A percentile compares a stretch with the other conserved stretches of the same genome.
Conservation (phyloP, 140 eudicot species). For the Stevia rebaudiana region DNA sequence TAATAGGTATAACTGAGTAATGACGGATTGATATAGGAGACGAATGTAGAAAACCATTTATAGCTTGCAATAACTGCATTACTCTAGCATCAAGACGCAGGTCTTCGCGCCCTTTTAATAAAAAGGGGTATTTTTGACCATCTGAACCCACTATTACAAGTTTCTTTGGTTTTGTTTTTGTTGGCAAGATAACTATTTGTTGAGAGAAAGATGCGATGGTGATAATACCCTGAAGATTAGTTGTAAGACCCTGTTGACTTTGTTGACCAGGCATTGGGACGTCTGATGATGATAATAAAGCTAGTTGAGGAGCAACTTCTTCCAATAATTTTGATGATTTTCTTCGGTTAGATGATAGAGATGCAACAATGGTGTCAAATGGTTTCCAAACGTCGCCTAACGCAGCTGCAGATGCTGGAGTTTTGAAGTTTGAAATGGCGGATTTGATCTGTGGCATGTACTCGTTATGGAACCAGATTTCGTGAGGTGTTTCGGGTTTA, state of each 20-base stretch:
- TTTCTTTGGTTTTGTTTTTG: conserved; percentile 95
- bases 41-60: conserved; percentile 73
- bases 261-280: conserved; percentile 97
- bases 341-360: conserved; percentile 83
- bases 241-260: conserved; percentile 45
- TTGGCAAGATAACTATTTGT: conserved; percentile 67
- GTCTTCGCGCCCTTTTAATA: conserved; percentile 94
- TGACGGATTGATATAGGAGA: conserved; percentile 62
- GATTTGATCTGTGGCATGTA: conserved; percentile 63
- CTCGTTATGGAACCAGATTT: conserved; percentile 82
- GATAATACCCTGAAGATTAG: conserved; percentile 65
- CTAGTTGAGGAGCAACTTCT: conserved; percentile 96
- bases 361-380: conserved; percentile 75
- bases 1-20: conserved; percentile 94
- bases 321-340: conserved; percentile 70
- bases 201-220: conserved; percentile 85
- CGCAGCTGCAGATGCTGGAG: conserved; percentile 68
- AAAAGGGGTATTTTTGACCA: conserved; percentile 80
- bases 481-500: conserved; percentile 88
- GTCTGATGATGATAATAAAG: conserved; percentile 68
- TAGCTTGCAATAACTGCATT: conserved; percentile 92
- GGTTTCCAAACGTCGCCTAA: conserved; percentile 86
- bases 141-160: conserved; percentile 82
- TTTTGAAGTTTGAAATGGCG: conserved; percentile 73
- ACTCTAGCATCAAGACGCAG: conserved; percentile 98